Evolutionary conservation across 257 asterid genomes (phyloP), one percentile per base, ranked within the genome.

Genomic region (Haberlea rhodopensis): DNA sequence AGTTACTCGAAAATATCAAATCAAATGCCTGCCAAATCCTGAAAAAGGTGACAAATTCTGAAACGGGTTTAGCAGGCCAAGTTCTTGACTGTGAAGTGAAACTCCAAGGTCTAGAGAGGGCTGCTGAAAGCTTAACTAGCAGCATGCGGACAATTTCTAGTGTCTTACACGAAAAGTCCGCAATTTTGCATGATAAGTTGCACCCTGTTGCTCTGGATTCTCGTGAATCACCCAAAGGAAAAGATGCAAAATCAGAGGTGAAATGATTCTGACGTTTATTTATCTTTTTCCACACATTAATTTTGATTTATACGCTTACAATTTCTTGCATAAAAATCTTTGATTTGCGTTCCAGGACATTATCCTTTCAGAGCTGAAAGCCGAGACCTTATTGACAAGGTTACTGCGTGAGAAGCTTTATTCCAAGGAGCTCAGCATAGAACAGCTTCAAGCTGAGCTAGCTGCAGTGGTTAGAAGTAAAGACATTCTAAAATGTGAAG

Each of bases 401-500:
- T 78, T 94, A 73, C 64, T 94, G 72, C 81, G 87, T 46, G 97
- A 94, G 76, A 94, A 86, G 76, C 96, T 94, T 66, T 88, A 86
- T 73, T 77, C 96, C 25, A 85, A 82, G 73, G 99, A 90, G 73
- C 74, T 79, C 59, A 92, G 85, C 21, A 71, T 80, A 58, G 97
- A 94, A 75, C 99, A 88, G 77, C 82, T 88, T 73, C 91, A 84
- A 74, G 89, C 99, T 71, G 99, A 94, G 76, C 83, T 94, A 65
- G 97, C 97, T 62, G 87, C 96, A 62, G 82, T 87, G 21, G 78
- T 90, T 60, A 80, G 96, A 72, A 88, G 95, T 62, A 83, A 81
- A 31, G 97, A 94, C 28, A 75, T 88, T 62, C 90, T 88, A 72
- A 90, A 83, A 76, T 81, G 90, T 63, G 97, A 94, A 77, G 82